A percentile compares a stretch with the other conserved stretches of the same genome.
These are phyloP conservation scores for Hericium alpestre DNA, from an alignment of 768 basidiomycete species.

Conservation along the genomic window DNA sequence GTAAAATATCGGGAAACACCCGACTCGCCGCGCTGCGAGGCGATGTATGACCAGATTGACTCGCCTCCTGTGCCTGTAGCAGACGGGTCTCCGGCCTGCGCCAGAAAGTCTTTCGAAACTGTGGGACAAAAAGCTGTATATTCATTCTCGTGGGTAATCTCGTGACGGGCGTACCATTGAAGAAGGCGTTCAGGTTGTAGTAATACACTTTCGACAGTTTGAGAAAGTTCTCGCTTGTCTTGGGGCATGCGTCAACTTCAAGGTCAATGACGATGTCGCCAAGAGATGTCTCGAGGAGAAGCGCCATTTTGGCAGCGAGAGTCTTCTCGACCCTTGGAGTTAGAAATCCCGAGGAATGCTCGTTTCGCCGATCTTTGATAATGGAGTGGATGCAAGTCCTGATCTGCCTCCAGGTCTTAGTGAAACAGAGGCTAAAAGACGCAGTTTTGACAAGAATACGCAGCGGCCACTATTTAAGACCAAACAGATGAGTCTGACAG, in stretches of 20 bases:
- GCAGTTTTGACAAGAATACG: no score
- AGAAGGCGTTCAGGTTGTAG: slow-evolving; percentile 95
- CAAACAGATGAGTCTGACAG: no score
- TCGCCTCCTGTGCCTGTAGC: slow-evolving; percentile 92
- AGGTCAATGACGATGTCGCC: slow-evolving; percentile 97
- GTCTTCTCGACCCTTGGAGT: no score
- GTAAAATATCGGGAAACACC: slow-evolving; percentile 66
- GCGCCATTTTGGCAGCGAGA: slow-evolving; percentile 54
- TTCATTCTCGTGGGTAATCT: neutral
- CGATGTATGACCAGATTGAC: slow-evolving; percentile 72
- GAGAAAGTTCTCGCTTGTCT: slow-evolving; percentile 89
- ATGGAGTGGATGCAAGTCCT: no score
- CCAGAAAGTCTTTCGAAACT: slow-evolving; percentile 97
- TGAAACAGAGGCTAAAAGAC: no score
- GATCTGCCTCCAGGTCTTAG: no score
- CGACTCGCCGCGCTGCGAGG: slow-evolving; percentile 30
- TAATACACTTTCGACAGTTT: slow-evolving; percentile 97
- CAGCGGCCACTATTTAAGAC: no score
- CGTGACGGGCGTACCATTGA: slow-evolving; percentile 65
- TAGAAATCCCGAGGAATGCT: no score
- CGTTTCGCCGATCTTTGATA: no score
- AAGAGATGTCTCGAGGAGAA: slow-evolving; percentile 91
- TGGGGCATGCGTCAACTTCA: slow-evolving; percentile 83
- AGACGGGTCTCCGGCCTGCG: slow-evolving; percentile 92
- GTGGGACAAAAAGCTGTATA: neutral